A percentile compares a stretch with the other conserved stretches of the same genome.
Conservation (phyloP, 129 eudicot species). For the Ambrosia trifida region DNA sequence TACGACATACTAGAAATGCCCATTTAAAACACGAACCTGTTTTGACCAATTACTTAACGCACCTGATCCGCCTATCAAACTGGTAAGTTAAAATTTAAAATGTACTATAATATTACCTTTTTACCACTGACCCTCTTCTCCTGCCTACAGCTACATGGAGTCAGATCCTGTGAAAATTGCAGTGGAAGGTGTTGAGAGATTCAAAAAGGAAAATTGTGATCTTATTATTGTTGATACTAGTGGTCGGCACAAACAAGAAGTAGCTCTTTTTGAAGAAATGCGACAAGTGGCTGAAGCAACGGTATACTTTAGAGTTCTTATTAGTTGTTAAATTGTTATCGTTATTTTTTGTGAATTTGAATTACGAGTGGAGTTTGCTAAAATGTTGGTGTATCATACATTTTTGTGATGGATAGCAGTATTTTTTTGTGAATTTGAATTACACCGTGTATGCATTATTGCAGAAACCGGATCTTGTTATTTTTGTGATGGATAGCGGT, state of each 20-base stretch:
- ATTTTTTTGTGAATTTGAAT: no score
- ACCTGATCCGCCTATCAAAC: background rate
- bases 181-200: constrained; percentile 86
- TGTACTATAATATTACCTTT: background rate
- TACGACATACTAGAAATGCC: background rate
- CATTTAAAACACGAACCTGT: no score
- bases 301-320: constrained; percentile 36
- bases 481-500: constrained; percentile 97
- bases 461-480: constrained; percentile 97
- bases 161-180: constrained; percentile 96
- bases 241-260: constrained; percentile 97
- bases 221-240: constrained; percentile 95
- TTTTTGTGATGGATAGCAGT: no score
- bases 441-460: constrained; percentile 30
- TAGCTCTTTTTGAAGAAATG: constrained; percentile 92
- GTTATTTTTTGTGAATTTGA: background rate
- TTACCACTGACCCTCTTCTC: background rate
- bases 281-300: constrained; percentile 97
- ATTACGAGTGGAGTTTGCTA: background rate
- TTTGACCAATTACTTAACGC: background rate
- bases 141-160: constrained; percentile 70
- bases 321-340: background rate
- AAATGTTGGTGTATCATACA: background rate
- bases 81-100: background rate
- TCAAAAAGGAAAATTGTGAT: constrained; percentile 79